Percentiles rank a stretch among this genome's conserved stretches.
phyloP scores from a whole-genome alignment of 192 early-diverging fungal species.

The Coemansia sp. region DNA sequence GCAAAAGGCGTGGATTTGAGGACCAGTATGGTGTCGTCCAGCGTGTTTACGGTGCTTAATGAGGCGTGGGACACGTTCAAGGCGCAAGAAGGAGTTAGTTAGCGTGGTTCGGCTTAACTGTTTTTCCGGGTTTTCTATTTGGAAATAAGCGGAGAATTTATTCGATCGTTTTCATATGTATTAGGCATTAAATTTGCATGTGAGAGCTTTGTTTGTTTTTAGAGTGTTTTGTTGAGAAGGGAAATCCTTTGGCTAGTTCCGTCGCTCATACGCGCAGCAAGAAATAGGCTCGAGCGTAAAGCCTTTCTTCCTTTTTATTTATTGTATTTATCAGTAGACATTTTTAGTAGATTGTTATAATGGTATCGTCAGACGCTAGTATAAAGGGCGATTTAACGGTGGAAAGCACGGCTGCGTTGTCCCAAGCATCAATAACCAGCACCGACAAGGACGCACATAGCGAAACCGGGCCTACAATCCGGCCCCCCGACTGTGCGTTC shows the following conservation, averaged over 20 bases:
- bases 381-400: neutral
- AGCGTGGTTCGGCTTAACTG: neutral
- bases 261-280: neutral
- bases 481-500: slow-evolving; percentile 28
- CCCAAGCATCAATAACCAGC: neutral
- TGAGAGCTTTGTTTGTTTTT: neutral
- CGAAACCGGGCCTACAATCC: neutral
- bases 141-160: slow-evolving; percentile 31
- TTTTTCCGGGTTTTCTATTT: neutral
- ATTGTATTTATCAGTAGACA: neutral
- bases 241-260: neutral
- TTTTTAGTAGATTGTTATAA: neutral
- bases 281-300: neutral
- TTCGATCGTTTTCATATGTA: neutral
- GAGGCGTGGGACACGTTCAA: slow-evolving; percentile 96
- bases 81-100: slow-evolving; percentile 65
- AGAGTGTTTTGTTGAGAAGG: neutral
- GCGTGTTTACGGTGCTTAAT: slow-evolving; percentile 85
- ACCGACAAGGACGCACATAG: neutral
- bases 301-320: neutral
- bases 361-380: neutral
- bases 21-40: slow-evolving; percentile 75
- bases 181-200: neutral
- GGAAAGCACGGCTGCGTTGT: neutral
- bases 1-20: slow-evolving; percentile 72